Conservation (phyloP, 2,329 filamentous ascomycete species). For the Periconia macrospinosa region DNA sequence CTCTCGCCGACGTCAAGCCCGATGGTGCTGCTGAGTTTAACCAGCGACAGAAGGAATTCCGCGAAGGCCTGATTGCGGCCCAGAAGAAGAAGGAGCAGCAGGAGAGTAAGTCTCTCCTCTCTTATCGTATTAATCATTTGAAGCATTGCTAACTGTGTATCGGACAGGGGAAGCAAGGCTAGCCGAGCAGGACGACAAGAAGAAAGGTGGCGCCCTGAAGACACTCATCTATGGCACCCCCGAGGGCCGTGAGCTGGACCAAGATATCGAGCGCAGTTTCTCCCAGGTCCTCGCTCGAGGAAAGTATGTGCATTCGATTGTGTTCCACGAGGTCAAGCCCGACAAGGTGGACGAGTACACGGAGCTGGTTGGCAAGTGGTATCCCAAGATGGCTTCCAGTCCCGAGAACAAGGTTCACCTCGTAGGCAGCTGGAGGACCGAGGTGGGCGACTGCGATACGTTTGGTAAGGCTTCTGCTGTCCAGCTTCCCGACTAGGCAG, state of each 20-base stretch:
- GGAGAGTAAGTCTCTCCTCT: constrained; percentile 72
- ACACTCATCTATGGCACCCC: constrained; percentile 96
- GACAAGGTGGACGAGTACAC: constrained; percentile 96
- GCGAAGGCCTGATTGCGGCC: constrained; percentile 75
- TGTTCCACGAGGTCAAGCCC: constrained; percentile 93
- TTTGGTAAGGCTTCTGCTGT: constrained; percentile 67
- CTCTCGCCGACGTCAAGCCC: constrained; percentile 80
- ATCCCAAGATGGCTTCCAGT: constrained; percentile 81
- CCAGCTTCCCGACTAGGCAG: not conserved
- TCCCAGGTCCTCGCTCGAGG: constrained; percentile 91
- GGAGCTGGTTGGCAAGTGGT: constrained; percentile 85
- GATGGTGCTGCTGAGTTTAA: constrained; percentile 76
- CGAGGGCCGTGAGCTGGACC: constrained; percentile 90
- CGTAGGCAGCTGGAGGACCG: constrained; percentile 96
- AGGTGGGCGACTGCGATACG: constrained; percentile 95
- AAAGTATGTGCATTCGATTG: constrained; percentile 98
- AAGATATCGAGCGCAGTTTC: constrained; percentile 94
- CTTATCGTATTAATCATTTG: constrained; percentile 43
- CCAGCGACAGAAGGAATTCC: constrained; percentile 81
- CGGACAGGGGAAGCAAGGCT: constrained; percentile 57
- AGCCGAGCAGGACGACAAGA: constrained; percentile 63
- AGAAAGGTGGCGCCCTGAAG: constrained; percentile 70
- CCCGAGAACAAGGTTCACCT: constrained; percentile 93
- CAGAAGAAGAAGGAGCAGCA: constrained; percentile 76
- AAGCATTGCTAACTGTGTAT: constrained; percentile 60